These are phyloP conservation scores for Iberis pinnata DNA, from an alignment of 345 rosid genomes.

Conservation along the genomic window DNA sequence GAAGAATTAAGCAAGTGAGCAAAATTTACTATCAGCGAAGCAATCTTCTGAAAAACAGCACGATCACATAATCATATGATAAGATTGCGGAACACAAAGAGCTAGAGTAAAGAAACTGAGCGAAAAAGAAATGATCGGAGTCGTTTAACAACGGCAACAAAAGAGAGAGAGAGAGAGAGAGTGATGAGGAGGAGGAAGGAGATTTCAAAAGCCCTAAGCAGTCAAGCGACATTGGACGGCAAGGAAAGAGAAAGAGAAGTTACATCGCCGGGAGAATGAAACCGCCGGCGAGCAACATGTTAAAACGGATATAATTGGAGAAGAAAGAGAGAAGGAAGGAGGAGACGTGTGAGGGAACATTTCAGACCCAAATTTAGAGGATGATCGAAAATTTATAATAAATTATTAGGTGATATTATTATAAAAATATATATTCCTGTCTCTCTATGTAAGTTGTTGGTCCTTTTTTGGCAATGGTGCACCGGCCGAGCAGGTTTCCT, in stretches of 20 bases:
- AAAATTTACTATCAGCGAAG: too few relatives aligned
- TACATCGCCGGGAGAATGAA: conserved; percentile 17
- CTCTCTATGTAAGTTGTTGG: too few relatives aligned
- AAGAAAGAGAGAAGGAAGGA: neutral
- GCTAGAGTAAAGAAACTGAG: neutral
- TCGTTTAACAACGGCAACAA: too few relatives aligned
- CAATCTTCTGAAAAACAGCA: neutral
- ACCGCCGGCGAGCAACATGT: conserved; percentile 25
- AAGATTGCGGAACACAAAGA: neutral
- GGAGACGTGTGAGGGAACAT: conserved; percentile 45
- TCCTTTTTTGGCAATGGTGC: too few relatives aligned
- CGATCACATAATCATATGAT: conserved; percentile 6
- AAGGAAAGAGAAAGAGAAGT: too few relatives aligned
- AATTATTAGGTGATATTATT: too few relatives aligned
- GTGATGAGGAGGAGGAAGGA: neutral
- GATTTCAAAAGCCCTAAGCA: neutral
- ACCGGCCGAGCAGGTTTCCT: too few relatives aligned
- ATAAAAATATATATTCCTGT: too few relatives aligned
- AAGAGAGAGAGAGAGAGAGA: too few relatives aligned
- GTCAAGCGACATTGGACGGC: conserved; percentile 9
- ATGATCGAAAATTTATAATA: too few relatives aligned
- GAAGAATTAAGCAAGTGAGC: too few relatives aligned
- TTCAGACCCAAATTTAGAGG: conserved; percentile 39
- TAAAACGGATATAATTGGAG: conserved; percentile 19
- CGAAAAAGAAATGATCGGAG: neutral